Percentiles rank a stretch among this genome's conserved stretches.
Evolutionary conservation across 2,329 filamentous ascomycete genomes (phyloP).

Genomic region (Pseudogymnoascus sp.): DNA sequence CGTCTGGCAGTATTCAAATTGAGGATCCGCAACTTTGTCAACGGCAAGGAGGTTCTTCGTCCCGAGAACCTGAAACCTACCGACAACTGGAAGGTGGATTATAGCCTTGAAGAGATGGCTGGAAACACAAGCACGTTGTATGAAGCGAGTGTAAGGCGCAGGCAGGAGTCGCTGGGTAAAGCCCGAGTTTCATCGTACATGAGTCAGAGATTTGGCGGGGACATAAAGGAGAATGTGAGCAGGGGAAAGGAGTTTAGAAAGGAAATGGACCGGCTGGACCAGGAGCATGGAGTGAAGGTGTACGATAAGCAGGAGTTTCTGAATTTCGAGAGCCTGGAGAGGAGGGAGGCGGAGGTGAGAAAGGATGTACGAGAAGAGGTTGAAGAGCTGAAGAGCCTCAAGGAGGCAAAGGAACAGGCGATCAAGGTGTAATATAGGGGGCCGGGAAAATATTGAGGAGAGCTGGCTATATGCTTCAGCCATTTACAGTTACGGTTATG

Average conservation of each 20-base stretch:
- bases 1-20: constrained; percentile 31
- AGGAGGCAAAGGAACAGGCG: not conserved
- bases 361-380: constrained; percentile 11
- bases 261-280: constrained; percentile 43
- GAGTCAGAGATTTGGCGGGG: constrained; percentile 20
- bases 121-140: constrained; percentile 41
- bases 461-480: not conserved
- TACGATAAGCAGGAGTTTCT: constrained; percentile 31
- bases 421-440: not conserved
- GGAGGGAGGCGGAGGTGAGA: not conserved
- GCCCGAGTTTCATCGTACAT: constrained; percentile 17
- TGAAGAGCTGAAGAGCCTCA: constrained; percentile 11
- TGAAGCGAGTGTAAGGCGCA: constrained; percentile 44
- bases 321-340: constrained; percentile 4
- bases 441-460: not conserved
- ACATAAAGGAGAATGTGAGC: constrained; percentile 39
- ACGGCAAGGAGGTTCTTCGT: constrained; percentile 53
- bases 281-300: constrained; percentile 38
- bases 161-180: constrained; percentile 38
- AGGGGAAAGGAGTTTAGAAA: constrained; percentile 52
- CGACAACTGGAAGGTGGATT: constrained; percentile 67
- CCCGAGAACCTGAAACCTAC: constrained; percentile 39
- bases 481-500: not conserved
- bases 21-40: constrained; percentile 63
- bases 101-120: constrained; percentile 59